Base-by-base conservation (phyloP, 2,329 filamentous ascomycete genomes). In the Zopfia rhizophila region DNA sequence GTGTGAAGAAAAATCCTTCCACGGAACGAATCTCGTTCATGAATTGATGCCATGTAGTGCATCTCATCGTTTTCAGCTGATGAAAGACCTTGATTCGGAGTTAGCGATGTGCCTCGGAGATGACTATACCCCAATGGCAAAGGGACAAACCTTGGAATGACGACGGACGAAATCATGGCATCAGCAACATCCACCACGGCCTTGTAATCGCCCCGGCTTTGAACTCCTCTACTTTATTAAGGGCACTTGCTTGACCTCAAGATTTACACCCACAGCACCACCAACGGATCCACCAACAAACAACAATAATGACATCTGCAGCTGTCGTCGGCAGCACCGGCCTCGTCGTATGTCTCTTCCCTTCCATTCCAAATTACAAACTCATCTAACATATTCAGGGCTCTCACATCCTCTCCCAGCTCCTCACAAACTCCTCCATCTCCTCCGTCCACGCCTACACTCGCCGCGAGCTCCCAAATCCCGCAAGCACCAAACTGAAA, bases 381-480 rank as follows among this genome's bases (percentile, higher is more conserved):
- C 31, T 42, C n/a, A 28, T 5, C 18, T 29, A 40, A 27, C 38
- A 30, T 21, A 17, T 22, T 48, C 51, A 85, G 82, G 92, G 93
- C 66, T 84, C 83, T 39, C 78, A 89, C 66, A 92, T 96, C 69
- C 85, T 96, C 64, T 72, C 72, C 41, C 77, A 75, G 32, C 76
- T 90, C 32, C 79, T 90, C 60, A 66, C 79, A 11, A 72, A 79
- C 42, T 75, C 80, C 30, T 63, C 76, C 52, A 77, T 83, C 69
- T 74, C 76, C 55, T 72, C 79, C 42, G 72, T 90, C 48, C 65
- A 81, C 64, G 87, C 86, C 58, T 84, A 89, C 73, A 80, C 87
- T 16, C 86, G 88, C 38, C 87, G 86, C 63, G 73, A 78, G 4
- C 86, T 87, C 31, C 77, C 80, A 47, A 63, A 68, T 16, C 56